Evolutionary conservation across 1,139 yeast species (phyloP), one percentile per base, ranked within the genome.

Genomic region (Blastobotrys proliferans): DNA sequence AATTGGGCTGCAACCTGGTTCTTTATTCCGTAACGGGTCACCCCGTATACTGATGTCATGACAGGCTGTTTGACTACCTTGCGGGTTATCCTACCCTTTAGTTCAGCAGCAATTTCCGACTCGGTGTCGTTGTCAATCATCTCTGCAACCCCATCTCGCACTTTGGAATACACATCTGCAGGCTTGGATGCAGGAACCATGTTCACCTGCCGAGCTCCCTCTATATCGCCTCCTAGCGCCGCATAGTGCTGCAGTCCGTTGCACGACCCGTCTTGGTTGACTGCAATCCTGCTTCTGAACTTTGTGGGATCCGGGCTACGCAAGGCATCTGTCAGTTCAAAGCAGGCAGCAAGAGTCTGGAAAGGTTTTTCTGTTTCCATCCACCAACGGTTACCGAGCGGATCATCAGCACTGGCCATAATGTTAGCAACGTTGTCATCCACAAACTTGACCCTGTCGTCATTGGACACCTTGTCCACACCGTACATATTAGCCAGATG

Each of bases 11-110:
- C 42, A 53, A 88, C 83, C 64, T 90, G 96, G 1, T 78, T 77
- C 14, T 82, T 76, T 0, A 95, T 95, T 14, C 96, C 97, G 50
- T 83, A 76, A 58, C 74, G 82, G 0, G 96, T 90, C 19, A 87
- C 97, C 53, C 97, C 97, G 61, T 90, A 90, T 34, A 90, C 97
- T 55, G 85, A 87, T 0, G 97, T 90, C 97, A 90, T 90, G 14
- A 90, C 97, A 0, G 97, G 86, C 63, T 87, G 95, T 60, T 90
- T 90, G 35, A 88, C 95, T 38, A 87, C 80, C 60, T 85, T 85
- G 54, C 97, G 75, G 17, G 79, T 73, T 45, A 90, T 76, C 54
- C 77, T 74, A 41, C 80, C 83, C 49, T 74, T 68, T 37, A 80
- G 64, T 44, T 69, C 67, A 16, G 60, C 46, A 1, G 87, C 87